Evolutionary conservation across 106 monocot species (phyloP), one percentile per base, ranked within the genome.

Genomic region (Amphibolis antarctica): DNA sequence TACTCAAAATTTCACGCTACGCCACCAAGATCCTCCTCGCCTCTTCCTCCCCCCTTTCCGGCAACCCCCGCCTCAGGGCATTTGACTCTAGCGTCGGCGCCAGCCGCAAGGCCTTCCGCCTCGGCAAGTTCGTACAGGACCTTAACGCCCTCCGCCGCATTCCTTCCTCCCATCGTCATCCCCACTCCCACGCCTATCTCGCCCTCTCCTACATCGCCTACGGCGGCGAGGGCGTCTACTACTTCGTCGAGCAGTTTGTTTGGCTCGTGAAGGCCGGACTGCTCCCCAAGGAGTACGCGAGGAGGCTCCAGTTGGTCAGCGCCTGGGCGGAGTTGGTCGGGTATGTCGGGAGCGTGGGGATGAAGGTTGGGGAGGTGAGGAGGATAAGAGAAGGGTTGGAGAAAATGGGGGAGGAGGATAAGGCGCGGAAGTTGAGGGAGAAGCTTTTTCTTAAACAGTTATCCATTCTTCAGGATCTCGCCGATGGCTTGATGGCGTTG

Each of bases 71-170:
- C 53, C 75, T 96, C 46, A 69, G 73, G 54, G 44, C 82, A 69
- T 96, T 96, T 69, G 96, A 96, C 43, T 84, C 86, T 67, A 96
- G 96, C 78, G 80, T 96, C 53, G 89, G 89, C 10, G 76, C 83
- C 60, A 87, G 86, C 74, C 96, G 96, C 60, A 96, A 96, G 71
- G 96, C 96, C 76, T 96, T 96, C 76, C 86, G 96, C 59, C 73
- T 96, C 55, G 89, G 96, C 58, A 96, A 96, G 69, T 96, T 96
- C 76, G 75, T 90, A 66, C 96, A 96, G 74, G 79, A 79, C 65
- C n/a, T 90, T 77, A 90, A 96, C 80, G 75, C 89, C 63, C 78
- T 96, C 66, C 85, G 89, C 44, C 22, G 71, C 61, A n/a, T 74
- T 52, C 17, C 64, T 26, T 47, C 71, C 47, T 64, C 28, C 52